Conservation (phyloP, 495 filamentous ascomycete species). For the Bryoglossum gracile region DNA sequence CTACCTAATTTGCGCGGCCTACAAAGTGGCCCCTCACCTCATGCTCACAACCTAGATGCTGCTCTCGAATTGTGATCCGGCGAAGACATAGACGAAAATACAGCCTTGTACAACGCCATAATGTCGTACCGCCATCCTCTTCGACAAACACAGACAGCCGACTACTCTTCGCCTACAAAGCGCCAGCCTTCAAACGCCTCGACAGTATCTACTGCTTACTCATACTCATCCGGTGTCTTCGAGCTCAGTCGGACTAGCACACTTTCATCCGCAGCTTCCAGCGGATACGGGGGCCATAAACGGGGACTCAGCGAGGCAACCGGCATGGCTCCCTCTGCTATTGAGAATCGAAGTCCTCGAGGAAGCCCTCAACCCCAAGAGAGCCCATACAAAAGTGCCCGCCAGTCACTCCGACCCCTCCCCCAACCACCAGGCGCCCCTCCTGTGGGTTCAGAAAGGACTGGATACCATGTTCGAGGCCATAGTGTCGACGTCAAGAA, state of each 20-base stretch:
- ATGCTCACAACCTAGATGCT: slow-evolving; percentile 17
- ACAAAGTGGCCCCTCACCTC: slow-evolving; percentile 9
- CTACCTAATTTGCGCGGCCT: slow-evolving; percentile 6
- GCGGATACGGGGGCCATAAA: slow-evolving; percentile 55
- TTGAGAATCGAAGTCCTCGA: slow-evolving; percentile 5
- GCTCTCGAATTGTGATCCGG: slow-evolving; percentile 3
- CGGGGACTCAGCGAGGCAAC: slow-evolving; percentile 69
- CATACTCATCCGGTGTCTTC: slow-evolving; percentile 56
- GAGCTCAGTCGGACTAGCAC: slow-evolving; percentile 68
- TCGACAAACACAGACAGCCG: slow-evolving; percentile 57
- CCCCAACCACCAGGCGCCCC: slow-evolving; percentile 56
- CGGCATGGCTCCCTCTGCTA: slow-evolving; percentile 35
- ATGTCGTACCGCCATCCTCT: slow-evolving; percentile 51
- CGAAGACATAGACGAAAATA: slow-evolving; percentile 1
- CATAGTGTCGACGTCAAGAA: slow-evolving; percentile 46
- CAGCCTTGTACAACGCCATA: slow-evolving; percentile 15
- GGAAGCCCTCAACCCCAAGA: slow-evolving; percentile 36
- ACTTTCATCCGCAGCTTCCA: slow-evolving; percentile 69
- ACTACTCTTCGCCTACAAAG: slow-evolving; percentile 49
- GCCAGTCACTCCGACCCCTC: slow-evolving; percentile 71
- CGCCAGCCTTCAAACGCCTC: slow-evolving; percentile 76
- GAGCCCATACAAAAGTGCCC: slow-evolving; percentile 57
- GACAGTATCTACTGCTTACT: slow-evolving; percentile 69
- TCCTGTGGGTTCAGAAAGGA: slow-evolving; percentile 25
- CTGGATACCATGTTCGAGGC: slow-evolving; percentile 24